Conservation (phyloP, 169 alveolate genomes). For the Besnoitia besnoiti region DNA sequence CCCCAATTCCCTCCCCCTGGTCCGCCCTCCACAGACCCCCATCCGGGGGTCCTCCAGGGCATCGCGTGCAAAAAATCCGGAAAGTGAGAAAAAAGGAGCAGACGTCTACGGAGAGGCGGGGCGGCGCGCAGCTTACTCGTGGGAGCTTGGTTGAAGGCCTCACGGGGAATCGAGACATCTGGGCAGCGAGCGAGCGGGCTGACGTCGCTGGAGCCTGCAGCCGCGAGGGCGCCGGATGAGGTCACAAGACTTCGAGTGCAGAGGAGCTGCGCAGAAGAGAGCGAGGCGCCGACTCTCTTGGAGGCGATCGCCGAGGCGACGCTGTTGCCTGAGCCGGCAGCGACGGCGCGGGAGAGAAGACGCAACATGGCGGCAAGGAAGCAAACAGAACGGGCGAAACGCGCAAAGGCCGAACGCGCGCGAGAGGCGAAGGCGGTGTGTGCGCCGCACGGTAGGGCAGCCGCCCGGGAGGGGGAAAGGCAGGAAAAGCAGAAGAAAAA, state of each 20-base stretch:
- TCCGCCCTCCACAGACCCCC: too few relatives aligned
- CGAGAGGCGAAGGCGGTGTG: not conserved
- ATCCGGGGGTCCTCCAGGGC: too few relatives aligned
- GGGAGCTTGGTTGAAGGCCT: slow-evolving; percentile 35
- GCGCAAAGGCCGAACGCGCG: not conserved
- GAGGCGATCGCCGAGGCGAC: not conserved
- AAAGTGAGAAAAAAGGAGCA: not conserved
- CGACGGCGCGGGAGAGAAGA: not conserved
- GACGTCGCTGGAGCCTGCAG: not conserved
- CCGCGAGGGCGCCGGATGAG: not conserved
- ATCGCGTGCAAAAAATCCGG: not conserved
- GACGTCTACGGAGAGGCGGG: too few relatives aligned
- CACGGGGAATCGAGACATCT: not conserved
- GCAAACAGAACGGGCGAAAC: not conserved
- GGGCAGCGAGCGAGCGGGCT: not conserved
- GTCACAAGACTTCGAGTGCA: not conserved
- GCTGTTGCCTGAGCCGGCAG: not conserved
- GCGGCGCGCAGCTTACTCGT: not conserved
- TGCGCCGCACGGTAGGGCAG: not conserved
- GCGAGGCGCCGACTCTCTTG: not conserved
- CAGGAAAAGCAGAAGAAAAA: not conserved
- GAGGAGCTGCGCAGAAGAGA: not conserved
- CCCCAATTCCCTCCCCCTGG: too few relatives aligned
- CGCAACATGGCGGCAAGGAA: not conserved
- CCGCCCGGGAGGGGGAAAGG: not conserved